Base-by-base conservation (phyloP, 2,329 filamentous ascomycete genomes). In the Leptoxyphium fumago region DNA sequence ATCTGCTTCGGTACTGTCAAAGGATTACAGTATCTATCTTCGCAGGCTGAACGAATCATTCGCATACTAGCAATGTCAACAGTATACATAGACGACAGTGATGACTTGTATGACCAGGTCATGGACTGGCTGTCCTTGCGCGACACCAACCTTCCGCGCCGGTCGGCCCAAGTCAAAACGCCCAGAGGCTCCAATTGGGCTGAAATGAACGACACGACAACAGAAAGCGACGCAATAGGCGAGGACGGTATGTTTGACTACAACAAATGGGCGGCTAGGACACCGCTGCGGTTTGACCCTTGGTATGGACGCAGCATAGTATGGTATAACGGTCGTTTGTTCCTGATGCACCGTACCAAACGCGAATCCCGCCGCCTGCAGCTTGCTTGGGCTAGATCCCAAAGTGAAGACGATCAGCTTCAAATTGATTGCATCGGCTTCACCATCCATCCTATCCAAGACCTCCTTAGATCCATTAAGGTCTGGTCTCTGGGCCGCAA, bases 201-300 rank as follows among this genome's bases (percentile, higher is more conserved):
- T 5, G 56, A 62, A 29, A 56, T 53, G 17, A 48, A 57, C 5
- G 59, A 65, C 11, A 56, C 59, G 29, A 55, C 58, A 50, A 29
- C 58, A 18, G 56, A 56, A 2, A 58, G 59, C 2, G 55, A 64
- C 10, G 57, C 61, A 5, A 42, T 65, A 5, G 61, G 61, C 39
- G 59, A 64, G 14, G 54, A 61, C 10, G 65, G 63, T 2, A 61
- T 71, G 40, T 69, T 73, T 54, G 68, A 72, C 48, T 72, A 67
- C 50, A 66, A 65, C 46, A 68, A 67, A 46, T 72, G 67, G 65
- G 61, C 62, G 10, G 65, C 67, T 29, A 64, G 64, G 5, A 61
- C 66, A 2, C 71, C 71, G 1, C 68, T 68, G 1, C 59, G 61
- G 2, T 74, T 69, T 45, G 68, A 71, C 45, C 70, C 70, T 1